Conservation (phyloP, 768 basidiomycete species). For the Favolaschia claudopus region DNA sequence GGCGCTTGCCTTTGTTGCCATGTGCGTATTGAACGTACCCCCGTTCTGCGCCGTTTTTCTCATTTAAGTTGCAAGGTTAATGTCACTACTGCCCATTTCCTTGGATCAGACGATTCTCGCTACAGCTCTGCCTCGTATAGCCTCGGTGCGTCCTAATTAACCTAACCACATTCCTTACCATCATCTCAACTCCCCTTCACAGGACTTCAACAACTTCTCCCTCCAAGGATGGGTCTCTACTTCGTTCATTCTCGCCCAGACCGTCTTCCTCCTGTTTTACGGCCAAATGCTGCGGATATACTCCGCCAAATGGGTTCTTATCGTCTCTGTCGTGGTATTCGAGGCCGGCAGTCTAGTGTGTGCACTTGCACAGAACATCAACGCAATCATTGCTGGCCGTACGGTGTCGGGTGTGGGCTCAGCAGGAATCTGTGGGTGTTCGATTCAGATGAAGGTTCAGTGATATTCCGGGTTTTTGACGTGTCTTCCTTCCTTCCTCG, state of each 20-base stretch:
- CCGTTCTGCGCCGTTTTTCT: neutral
- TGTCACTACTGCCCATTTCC: slow-evolving; percentile 32
- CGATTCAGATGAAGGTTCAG: neutral
- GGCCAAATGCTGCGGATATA: slow-evolving; percentile 40
- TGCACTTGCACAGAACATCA: slow-evolving; percentile 36
- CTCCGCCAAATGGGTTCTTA: slow-evolving; percentile 37
- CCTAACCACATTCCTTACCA: slow-evolving; percentile 31
- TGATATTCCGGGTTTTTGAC: neutral
- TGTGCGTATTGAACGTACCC: neutral
- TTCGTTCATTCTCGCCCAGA: slow-evolving; percentile 34
- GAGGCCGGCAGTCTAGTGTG: slow-evolving; percentile 51
- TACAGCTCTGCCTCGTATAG: slow-evolving; percentile 37
- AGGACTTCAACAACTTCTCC: neutral
- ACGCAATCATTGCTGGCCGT: slow-evolving; percentile 45
- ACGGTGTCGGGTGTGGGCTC: slow-evolving; percentile 53
- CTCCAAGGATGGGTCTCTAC: slow-evolving; percentile 12
- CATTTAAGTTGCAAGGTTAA: neutral
- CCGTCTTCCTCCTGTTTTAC: slow-evolving; percentile 33
- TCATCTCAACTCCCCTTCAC: slow-evolving; percentile 27
- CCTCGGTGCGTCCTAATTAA: slow-evolving; percentile 29
- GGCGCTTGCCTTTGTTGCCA: neutral
- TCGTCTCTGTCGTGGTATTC: slow-evolving; percentile 36
- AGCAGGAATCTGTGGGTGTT: slow-evolving; percentile 35
- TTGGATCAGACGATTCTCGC: slow-evolving; percentile 46
- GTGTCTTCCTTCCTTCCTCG: neutral